Percentiles rank a stretch among this genome's conserved stretches.
Evolutionary conservation across 352 stramenopile genomes (phyloP).

Genomic region (Stephanocyclus meneghinianus): DNA sequence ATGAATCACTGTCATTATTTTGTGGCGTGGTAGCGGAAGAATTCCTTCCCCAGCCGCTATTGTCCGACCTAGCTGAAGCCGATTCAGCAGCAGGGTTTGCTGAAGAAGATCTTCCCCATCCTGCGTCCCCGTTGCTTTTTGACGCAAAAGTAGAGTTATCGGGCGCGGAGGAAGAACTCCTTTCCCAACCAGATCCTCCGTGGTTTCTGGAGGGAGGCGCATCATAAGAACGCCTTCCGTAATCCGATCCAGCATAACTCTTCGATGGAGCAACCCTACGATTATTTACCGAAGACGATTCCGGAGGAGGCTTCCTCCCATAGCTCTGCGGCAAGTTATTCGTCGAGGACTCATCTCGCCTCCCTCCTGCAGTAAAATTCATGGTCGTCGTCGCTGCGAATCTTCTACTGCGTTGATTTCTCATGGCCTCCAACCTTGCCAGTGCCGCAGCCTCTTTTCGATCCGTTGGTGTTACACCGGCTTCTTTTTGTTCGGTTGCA

Average conservation of each 20-base stretch:
- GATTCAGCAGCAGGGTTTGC: background rate
- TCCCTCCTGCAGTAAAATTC: background rate
- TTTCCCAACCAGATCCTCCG: background rate
- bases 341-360: background rate
- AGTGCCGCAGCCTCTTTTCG: background rate
- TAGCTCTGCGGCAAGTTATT: background rate
- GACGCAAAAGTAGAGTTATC: background rate
- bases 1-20: background rate
- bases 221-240: background rate
- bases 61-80: background rate
- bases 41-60: background rate
- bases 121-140: background rate
- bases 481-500: no score
- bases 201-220: background rate
- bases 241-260: background rate
- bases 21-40: background rate
- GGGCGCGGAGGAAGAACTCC: background rate
- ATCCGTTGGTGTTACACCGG: no score
- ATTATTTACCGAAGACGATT: background rate
- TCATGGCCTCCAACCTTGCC: slow-evolving; percentile 1
- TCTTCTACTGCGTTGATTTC: background rate
- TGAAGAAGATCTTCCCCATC: background rate
- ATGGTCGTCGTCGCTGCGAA: background rate
- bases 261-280: background rate
- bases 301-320: background rate